A percentile compares a stretch with the other conserved stretches of the same genome.
Evolutionary conservation across 2,329 filamentous ascomycete species (phyloP).

Genomic region (Ilyonectria robusta): DNA sequence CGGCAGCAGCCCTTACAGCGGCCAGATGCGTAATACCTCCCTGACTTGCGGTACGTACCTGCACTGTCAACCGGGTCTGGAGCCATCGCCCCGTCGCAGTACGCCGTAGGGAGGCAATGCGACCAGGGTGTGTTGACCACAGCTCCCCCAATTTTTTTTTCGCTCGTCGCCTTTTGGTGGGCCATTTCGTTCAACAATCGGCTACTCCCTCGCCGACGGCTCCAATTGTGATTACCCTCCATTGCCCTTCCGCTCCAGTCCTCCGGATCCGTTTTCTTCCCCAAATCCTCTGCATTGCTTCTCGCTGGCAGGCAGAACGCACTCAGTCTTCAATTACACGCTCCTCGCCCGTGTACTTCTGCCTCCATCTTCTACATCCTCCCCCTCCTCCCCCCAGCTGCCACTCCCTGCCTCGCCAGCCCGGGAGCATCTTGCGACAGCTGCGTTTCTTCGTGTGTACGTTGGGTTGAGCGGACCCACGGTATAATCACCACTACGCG

Average conservation of each 20-base stretch:
- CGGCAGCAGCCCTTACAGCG: slow-evolving; percentile 34
- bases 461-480: slow-evolving; percentile 48
- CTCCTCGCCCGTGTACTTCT: slow-evolving; percentile 44
- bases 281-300: slow-evolving; percentile 44
- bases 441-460: slow-evolving; percentile 37
- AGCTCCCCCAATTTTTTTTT: slow-evolving; percentile 54
- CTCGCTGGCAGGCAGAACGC: slow-evolving; percentile 47
- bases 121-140: slow-evolving; percentile 39
- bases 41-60: slow-evolving; percentile 25
- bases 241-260: slow-evolving; percentile 19
- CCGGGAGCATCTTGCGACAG: slow-evolving; percentile 45
- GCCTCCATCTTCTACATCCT: slow-evolving; percentile 40
- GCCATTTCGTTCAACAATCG: slow-evolving; percentile 55
- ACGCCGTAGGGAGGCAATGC: slow-evolving; percentile 35
- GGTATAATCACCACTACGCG: slow-evolving; percentile 44
- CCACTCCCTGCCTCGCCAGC: slow-evolving; percentile 41
- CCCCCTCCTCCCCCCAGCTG: slow-evolving; percentile 40
- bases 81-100: slow-evolving; percentile 17
- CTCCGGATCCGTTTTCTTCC: slow-evolving; percentile 40
- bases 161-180: slow-evolving; percentile 52
- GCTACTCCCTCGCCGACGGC: slow-evolving; percentile 45
- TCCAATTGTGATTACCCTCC: slow-evolving; percentile 48
- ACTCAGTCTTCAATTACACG: slow-evolving; percentile 45
- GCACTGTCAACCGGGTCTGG: slow-evolving; percentile 8
- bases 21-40: slow-evolving; percentile 15